Percentiles rank a stretch among this genome's conserved stretches.
Conservation (phyloP, 129 eudicot species). For the Flaveria linearis region DNA sequence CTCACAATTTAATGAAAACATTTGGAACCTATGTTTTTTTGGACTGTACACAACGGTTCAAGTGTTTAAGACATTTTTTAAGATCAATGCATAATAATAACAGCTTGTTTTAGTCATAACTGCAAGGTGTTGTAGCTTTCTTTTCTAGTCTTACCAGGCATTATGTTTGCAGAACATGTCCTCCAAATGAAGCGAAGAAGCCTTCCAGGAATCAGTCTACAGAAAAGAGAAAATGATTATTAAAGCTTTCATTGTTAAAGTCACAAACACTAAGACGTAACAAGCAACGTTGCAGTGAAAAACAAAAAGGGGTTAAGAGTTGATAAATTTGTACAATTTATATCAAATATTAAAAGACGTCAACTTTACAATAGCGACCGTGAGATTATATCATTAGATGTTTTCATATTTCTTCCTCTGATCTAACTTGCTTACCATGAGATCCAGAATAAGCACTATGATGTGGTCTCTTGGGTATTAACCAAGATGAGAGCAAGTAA, state of each 20-base stretch:
- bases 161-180: conserved; percentile 55
- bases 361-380: not conserved
- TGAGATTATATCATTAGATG: not conserved
- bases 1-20: no score
- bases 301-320: no score
- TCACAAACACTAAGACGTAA: no score
- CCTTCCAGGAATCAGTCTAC: conserved; percentile 60
- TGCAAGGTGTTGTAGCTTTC: not conserved
- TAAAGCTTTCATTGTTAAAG: not conserved
- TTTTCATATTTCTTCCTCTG: not conserved
- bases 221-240: conserved; percentile 9
- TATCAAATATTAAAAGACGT: not conserved
- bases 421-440: not conserved
- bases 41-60: not conserved
- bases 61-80: not conserved
- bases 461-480: no score
- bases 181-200: conserved; percentile 56
- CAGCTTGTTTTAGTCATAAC: conserved; percentile 1
- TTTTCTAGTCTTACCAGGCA: conserved; percentile 40
- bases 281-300: no score
- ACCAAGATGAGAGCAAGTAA: no score
- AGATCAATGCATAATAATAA: conserved; percentile 9
- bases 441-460: not conserved
- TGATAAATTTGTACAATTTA: no score
- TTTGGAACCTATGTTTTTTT: not conserved